Evolutionary conservation across 176 grass and related monocot genomes (phyloP).

Genomic region (Areca catechu): DNA sequence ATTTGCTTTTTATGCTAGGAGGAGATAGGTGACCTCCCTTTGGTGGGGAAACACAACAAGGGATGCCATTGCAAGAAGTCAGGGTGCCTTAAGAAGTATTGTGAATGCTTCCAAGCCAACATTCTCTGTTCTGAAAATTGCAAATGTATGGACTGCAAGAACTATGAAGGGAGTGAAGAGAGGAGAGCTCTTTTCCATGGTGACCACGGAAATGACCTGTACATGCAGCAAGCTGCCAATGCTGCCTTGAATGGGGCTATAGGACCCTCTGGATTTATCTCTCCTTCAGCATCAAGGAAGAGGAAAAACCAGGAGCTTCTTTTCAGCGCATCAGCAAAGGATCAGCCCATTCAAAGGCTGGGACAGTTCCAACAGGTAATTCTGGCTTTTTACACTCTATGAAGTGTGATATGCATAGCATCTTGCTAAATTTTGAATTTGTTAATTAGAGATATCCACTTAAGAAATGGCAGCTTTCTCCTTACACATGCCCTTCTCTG

Average conservation of each 20-base stretch:
- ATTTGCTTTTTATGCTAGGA: slow-evolving; percentile 8
- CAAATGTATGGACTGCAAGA: slow-evolving; percentile 34
- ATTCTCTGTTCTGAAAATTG: slow-evolving; percentile 43
- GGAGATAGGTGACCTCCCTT: slow-evolving; percentile 14
- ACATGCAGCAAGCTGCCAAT: slow-evolving; percentile 25
- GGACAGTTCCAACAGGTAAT: slow-evolving; percentile 22
- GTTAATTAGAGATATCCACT: no score
- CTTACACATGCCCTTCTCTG: not conserved
- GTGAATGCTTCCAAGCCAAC: slow-evolving; percentile 35
- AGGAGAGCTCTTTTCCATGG: slow-evolving; percentile 22
- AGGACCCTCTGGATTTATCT: slow-evolving; percentile 22
- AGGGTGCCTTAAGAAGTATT: slow-evolving; percentile 41
- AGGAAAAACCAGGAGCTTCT: slow-evolving; percentile 7
- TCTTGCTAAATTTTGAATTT: no score
- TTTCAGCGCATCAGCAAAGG: slow-evolving; percentile 14
- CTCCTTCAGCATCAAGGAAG: slow-evolving; percentile 8
- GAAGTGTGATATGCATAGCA: not conserved
- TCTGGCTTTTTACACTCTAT: not conserved
- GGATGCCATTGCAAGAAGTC: slow-evolving; percentile 41
- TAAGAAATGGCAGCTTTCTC: no score
- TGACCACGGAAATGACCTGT: slow-evolving; percentile 5
- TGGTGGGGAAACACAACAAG: slow-evolving; percentile 29
- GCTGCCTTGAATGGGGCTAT: slow-evolving; percentile 18
- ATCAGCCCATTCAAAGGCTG: slow-evolving; percentile 15
- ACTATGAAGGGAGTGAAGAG: slow-evolving; percentile 25